Conservation (phyloP, 306 rosid genomes). For the Carpinus fangiana region DNA sequence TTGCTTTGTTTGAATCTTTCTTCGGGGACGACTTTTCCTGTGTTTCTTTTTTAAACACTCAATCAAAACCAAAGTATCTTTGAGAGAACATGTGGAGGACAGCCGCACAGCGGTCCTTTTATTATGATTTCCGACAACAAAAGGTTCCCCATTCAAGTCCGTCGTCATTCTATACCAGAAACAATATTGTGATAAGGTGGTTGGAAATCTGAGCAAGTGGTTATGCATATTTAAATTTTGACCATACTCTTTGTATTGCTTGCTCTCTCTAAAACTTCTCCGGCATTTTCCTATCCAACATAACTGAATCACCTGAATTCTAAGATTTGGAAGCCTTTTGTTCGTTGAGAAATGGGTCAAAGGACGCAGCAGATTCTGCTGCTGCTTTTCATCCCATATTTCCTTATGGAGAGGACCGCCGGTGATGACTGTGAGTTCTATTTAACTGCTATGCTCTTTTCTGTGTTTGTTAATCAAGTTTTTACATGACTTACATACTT, state of each 20-base stretch:
- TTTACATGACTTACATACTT: not conserved
- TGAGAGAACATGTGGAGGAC: no score
- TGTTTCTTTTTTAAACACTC: no score
- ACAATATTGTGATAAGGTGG: no score
- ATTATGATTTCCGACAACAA: no score
- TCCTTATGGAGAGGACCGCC: not conserved
- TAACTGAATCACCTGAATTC: not conserved
- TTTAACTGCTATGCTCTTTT: not conserved
- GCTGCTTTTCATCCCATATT: slow-evolving; percentile 10
- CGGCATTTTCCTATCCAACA: not conserved
- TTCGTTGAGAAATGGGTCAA: slow-evolving; percentile 20
- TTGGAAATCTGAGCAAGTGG: no score
- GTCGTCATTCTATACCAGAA: no score
- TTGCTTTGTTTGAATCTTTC: no score
- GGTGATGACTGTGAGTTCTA: slow-evolving; percentile 24
- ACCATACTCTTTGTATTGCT: not conserved
- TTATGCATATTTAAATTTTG: no score
- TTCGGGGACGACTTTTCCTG: no score
- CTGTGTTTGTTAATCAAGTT: not conserved
- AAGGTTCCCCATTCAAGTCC: no score
- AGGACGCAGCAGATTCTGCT: slow-evolving; percentile 13
- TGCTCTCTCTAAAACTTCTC: not conserved
- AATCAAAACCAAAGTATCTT: no score
- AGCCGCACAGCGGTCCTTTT: no score
- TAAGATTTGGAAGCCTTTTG: not conserved